Base-by-base conservation (phyloP, 371 early-diverging fungal genomes). In the Chytridium lagenaria region DNA sequence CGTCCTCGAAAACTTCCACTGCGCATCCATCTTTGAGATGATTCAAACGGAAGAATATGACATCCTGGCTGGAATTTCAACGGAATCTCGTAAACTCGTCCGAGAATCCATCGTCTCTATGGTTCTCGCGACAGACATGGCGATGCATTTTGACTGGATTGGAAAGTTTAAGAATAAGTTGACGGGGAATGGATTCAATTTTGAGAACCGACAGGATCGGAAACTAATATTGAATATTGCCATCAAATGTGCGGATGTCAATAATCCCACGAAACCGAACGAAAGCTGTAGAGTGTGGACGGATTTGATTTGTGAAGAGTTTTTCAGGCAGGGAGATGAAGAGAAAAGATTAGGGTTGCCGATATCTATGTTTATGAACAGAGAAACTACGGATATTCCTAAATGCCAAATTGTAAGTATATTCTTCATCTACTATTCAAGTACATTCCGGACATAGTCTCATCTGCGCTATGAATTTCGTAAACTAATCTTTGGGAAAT, bases 121-220 rank as follows among this genome's bases (percentile, higher is more conserved):
- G 77, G 83, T 87, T 1, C 67, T 87, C 30, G 87, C 87, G 5
- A 87, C 88, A 30, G 84, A 84, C 59, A 84, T 84, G 84, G 70
- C 76, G 10, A 39, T 69, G 70, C 86, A 85, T 67, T 86, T 85
- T 68, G 86, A 86, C 44, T 84, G 78, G 75, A 68, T 86, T 12
- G 75, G 78, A 37, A 84, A 83, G 40, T 86, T 86, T 72, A 81
- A 83, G 51, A 83, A 68, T 70, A 82, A 78, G 69, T 15, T 83
- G 40, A 65, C 69, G 2, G 73, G 73, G 19, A 50, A 70, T 12
- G 78, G 75, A 33, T 68, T 82, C 68, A 75, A 80, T 30, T 63
- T 76, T 28, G 78, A 78, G 1, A 75, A 72, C 51, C 66, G 69
- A 28, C 59, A 63, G 26, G 83, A 86, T 70, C 67, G 78, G 50